Evolutionary conservation across 2,329 filamentous ascomycete species (phyloP).

Genomic region (Venturia carpophila): DNA sequence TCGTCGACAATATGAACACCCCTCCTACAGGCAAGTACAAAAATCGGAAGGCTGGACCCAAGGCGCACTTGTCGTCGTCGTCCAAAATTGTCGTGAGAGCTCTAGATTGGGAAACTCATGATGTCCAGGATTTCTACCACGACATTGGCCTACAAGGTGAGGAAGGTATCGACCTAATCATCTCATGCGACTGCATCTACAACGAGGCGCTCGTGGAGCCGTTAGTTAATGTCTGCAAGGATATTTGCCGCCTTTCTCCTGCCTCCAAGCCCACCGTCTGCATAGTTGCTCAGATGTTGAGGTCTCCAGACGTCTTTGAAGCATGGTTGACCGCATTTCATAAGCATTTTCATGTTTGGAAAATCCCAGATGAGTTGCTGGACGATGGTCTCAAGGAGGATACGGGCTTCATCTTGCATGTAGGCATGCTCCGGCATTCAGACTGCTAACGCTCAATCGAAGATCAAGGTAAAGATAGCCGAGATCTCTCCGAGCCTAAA

Average conservation of each 20-base stretch:
- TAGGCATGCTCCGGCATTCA: constrained; percentile 51
- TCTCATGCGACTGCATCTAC: constrained; percentile 93
- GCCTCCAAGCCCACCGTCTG: constrained; percentile 54
- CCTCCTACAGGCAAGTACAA: not conserved
- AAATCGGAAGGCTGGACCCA: not conserved
- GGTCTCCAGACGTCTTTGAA: constrained; percentile 78
- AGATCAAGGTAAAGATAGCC: not conserved
- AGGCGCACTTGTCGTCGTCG: not conserved
- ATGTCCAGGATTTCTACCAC: constrained; percentile 31
- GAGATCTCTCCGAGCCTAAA: not conserved
- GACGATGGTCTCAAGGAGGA: constrained; percentile 51
- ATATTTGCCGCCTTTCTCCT: constrained; percentile 54
- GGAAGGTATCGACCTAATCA: constrained; percentile 56
- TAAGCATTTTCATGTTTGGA: constrained; percentile 63
- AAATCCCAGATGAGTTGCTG: constrained; percentile 58
- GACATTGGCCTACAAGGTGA: constrained; percentile 21
- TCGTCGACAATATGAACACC: constrained; percentile 52
- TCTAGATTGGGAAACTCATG: constrained; percentile 75
- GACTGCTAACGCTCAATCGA: not conserved
- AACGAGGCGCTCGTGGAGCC: constrained; percentile 79
- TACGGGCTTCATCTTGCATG: constrained; percentile 74
- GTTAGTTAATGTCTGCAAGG: constrained; percentile 71
- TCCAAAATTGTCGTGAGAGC: constrained; percentile 3
- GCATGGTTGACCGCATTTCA: constrained; percentile 67
- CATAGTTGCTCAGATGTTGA: constrained; percentile 80